Percentiles rank a stretch among this genome's conserved stretches.
Evolutionary conservation across 495 filamentous ascomycete genomes (phyloP).

Genomic region (Trichoderma asperelloides): DNA sequence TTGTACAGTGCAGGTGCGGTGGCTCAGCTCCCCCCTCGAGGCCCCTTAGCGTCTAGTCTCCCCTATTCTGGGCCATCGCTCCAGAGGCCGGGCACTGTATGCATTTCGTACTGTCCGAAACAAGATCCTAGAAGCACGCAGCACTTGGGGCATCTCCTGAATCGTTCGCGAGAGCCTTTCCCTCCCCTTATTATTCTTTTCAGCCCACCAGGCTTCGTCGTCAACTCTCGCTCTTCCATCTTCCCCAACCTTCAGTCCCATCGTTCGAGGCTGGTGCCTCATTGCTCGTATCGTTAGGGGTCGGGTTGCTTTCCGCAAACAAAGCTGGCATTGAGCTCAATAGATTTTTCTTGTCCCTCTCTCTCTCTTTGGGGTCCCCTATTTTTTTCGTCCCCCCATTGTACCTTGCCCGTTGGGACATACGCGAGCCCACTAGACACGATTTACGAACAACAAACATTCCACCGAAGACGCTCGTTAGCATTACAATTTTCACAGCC

Average conservation of each 20-base stretch:
- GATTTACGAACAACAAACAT: constrained; percentile 11
- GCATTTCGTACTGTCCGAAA: constrained; percentile 5
- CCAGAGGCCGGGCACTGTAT: not conserved
- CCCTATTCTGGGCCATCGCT: not conserved
- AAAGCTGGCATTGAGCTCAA: constrained; percentile 8
- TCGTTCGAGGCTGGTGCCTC: constrained; percentile 15
- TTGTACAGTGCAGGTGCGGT: not conserved
- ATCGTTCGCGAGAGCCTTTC: constrained; percentile 8
- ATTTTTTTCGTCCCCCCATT: constrained; percentile 11
- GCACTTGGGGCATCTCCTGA: constrained; percentile 6
- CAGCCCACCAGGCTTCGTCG: not conserved
- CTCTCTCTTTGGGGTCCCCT: constrained; percentile 15
- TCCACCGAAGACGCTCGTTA: constrained; percentile 9
- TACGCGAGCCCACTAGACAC: constrained; percentile 14
- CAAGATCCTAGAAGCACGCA: constrained; percentile 4
- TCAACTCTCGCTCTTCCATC: not conserved
- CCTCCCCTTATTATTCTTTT: constrained; percentile 6
- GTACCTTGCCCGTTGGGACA: constrained; percentile 4
- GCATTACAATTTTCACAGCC: constrained; percentile 10
- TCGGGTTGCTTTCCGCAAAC: constrained; percentile 8
- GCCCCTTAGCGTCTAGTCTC: not conserved
- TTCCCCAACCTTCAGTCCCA: constrained; percentile 6
- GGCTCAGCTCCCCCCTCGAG: constrained; percentile 1
- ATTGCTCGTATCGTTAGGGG: constrained; percentile 10
- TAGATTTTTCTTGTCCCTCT: constrained; percentile 16